Evolutionary conservation across 2,329 filamentous ascomycete genomes (phyloP).

Genomic region (Pseudovirgaria hyperparasitica): DNA sequence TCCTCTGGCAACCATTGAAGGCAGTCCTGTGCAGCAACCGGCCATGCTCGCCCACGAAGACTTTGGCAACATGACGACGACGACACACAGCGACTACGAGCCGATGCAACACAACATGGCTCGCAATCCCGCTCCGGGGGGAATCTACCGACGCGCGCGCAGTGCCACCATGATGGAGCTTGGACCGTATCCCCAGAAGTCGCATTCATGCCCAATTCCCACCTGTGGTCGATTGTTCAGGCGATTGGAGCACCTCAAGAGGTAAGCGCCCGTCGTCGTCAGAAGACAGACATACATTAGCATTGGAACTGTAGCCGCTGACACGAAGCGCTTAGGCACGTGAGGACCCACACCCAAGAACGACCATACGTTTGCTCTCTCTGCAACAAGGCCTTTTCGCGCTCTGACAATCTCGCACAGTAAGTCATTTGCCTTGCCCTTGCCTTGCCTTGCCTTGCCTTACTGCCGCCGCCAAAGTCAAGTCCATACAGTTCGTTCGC

Average conservation of each 20-base stretch:
- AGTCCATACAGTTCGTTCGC: slow-evolving; percentile 25
- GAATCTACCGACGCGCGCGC: slow-evolving; percentile 75
- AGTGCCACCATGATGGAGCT: slow-evolving; percentile 96
- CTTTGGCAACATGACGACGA: slow-evolving; percentile 23
- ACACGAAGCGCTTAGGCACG: slow-evolving; percentile 57
- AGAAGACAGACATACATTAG: slow-evolving; percentile 25
- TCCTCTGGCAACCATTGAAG: slow-evolving; percentile 74
- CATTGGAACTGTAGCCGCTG: too few relatives aligned
- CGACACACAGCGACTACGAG: slow-evolving; percentile 48
- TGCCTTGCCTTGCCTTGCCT: slow-evolving; percentile 2
- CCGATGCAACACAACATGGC: slow-evolving; percentile 45
- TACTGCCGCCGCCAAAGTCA: slow-evolving; percentile 7
- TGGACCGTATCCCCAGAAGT: slow-evolving; percentile 92
- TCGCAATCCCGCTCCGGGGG: slow-evolving; percentile 48
- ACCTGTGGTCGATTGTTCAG: slow-evolving; percentile 97
- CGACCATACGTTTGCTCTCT: slow-evolving; percentile 94
- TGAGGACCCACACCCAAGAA: slow-evolving; percentile 98
- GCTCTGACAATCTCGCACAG: slow-evolving; percentile 98
- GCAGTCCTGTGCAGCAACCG: slow-evolving; percentile 62
- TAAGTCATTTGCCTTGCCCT: too few relatives aligned
- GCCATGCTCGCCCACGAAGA: slow-evolving; percentile 57
- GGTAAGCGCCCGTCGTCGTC: slow-evolving; percentile 52
- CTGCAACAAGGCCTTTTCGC: slow-evolving; percentile 97
- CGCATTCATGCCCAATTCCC: slow-evolving; percentile 97
- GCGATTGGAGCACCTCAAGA: slow-evolving; percentile 96